Evolutionary conservation across 78 protist genomes (phyloP).

Genomic region (Tieghemostelium lacteum): DNA sequence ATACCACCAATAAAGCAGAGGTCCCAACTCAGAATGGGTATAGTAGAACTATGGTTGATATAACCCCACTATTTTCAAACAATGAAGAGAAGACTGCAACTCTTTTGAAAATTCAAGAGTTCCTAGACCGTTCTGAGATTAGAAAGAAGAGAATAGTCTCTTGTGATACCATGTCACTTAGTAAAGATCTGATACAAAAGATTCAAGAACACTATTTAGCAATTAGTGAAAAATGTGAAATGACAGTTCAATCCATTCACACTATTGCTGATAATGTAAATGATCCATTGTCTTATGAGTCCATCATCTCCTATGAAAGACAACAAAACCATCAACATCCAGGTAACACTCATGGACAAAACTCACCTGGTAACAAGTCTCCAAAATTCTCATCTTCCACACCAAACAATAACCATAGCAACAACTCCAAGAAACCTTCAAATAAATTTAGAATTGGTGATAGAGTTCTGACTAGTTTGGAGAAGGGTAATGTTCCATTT

Average conservation of each 20-base stretch:
- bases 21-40: background rate
- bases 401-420: background rate
- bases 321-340: constrained; percentile 11
- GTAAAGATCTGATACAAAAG: constrained; percentile 2
- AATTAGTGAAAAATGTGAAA: background rate
- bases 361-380: background rate
- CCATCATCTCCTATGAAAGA: constrained; percentile 39
- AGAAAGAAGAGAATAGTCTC: constrained; percentile 47
- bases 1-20: background rate
- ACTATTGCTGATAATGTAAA: constrained; percentile 2
- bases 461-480: constrained; percentile 38
- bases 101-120: background rate
- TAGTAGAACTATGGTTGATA: constrained; percentile 5
- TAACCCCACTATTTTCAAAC: constrained; percentile 10
- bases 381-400: background rate
- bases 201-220: constrained; percentile 2
- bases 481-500: constrained; percentile 70
- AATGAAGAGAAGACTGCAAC: constrained; percentile 9
- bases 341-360: background rate
- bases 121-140: constrained; percentile 14
- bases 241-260: background rate
- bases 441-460: constrained; percentile 49
- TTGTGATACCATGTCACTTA: constrained; percentile 31
- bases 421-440: background rate
- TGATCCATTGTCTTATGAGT: constrained; percentile 61